These are phyloP conservation scores for Taiozyma onychis DNA, from an alignment of 1,139 yeast species.

Conservation along the genomic window DNA sequence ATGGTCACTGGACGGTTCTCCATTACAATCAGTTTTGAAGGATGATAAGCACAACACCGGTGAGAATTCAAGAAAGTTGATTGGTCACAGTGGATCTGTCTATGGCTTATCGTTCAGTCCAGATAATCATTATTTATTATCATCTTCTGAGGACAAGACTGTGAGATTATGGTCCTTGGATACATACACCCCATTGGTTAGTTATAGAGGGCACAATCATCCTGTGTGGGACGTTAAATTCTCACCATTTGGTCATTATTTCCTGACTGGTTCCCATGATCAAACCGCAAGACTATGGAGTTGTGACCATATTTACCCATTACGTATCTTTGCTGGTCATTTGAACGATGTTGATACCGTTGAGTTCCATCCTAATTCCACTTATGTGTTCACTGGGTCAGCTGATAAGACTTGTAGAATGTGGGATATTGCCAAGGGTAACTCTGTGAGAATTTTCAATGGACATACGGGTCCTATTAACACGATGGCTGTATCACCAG, in stretches of 20 bases:
- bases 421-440: slow-evolving; percentile 96
- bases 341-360: slow-evolving; percentile 94
- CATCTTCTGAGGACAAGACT: slow-evolving; percentile 88
- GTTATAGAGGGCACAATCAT: slow-evolving; percentile 94
- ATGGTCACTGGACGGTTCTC: slow-evolving; percentile 91
- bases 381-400: slow-evolving; percentile 91
- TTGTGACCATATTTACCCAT: slow-evolving; percentile 94
- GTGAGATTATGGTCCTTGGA: slow-evolving; percentile 93
- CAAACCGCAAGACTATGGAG: slow-evolving; percentile 98
- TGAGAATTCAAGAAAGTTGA: slow-evolving; percentile 50
- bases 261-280: slow-evolving; percentile 96
- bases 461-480: slow-evolving; percentile 91
- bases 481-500: slow-evolving; percentile 86
- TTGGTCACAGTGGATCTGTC: slow-evolving; percentile 95
- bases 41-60: slow-evolving; percentile 46
- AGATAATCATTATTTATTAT: slow-evolving; percentile 73
- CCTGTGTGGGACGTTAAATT: slow-evolving; percentile 98
- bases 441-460: slow-evolving; percentile 86
- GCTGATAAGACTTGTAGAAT: slow-evolving; percentile 92
- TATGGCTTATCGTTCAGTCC: slow-evolving; percentile 90
- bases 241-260: slow-evolving; percentile 94
- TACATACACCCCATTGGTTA: slow-evolving; percentile 80
- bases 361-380: slow-evolving; percentile 93
- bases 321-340: slow-evolving; percentile 96
- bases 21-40: slow-evolving; percentile 60